A percentile compares a stretch with the other conserved stretches of the same genome.
Evolutionary conservation across 2,329 filamentous ascomycete genomes (phyloP).

Genomic region (Verticillium zaregamsianum): DNA sequence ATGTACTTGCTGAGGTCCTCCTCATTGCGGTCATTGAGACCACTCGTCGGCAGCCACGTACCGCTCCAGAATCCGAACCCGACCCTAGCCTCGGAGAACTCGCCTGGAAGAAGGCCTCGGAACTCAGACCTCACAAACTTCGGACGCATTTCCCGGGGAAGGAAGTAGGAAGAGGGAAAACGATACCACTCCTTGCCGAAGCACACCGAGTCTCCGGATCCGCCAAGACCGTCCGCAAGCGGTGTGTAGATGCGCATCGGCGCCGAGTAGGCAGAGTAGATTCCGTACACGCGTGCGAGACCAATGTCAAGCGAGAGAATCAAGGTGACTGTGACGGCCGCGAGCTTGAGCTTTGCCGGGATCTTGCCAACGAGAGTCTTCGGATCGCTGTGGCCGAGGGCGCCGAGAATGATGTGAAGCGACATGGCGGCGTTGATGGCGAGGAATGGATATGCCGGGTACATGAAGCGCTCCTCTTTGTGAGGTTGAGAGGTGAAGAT

Average conservation of each 20-base stretch:
- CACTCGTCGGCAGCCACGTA: slow-evolving; percentile 75
- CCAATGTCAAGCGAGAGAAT: slow-evolving; percentile 63
- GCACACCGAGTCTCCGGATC: slow-evolving; percentile 70
- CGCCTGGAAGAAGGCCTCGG: slow-evolving; percentile 79
- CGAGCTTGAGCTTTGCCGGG: slow-evolving; percentile 69
- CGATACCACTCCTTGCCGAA: slow-evolving; percentile 98
- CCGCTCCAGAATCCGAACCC: slow-evolving; percentile 74
- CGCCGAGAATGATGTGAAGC: slow-evolving; percentile 73
- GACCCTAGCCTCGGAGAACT: slow-evolving; percentile 72
- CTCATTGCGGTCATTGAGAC: slow-evolving; percentile 88
- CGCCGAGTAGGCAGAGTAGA: slow-evolving; percentile 78
- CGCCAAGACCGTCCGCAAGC: slow-evolving; percentile 52
- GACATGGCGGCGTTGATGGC: slow-evolving; percentile 84
- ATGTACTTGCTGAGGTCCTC: slow-evolving; percentile 87
- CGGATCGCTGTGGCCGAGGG: slow-evolving; percentile 67
- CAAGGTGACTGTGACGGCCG: slow-evolving; percentile 55
- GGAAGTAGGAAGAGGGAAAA: slow-evolving; percentile 88
- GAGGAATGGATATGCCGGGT: slow-evolving; percentile 87
- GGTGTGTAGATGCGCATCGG: slow-evolving; percentile 68
- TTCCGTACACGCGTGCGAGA: slow-evolving; percentile 68
- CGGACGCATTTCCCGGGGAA: slow-evolving; percentile 76
- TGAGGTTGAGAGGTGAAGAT: slow-evolving; percentile 93
- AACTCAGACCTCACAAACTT: slow-evolving; percentile 94
- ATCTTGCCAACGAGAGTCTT: slow-evolving; percentile 66
- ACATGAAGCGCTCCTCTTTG: slow-evolving; percentile 99